Evolutionary conservation across 2,329 filamentous ascomycete species (phyloP), one percentile per base, ranked within the genome.

Genomic region (Kalmusia sp.): DNA sequence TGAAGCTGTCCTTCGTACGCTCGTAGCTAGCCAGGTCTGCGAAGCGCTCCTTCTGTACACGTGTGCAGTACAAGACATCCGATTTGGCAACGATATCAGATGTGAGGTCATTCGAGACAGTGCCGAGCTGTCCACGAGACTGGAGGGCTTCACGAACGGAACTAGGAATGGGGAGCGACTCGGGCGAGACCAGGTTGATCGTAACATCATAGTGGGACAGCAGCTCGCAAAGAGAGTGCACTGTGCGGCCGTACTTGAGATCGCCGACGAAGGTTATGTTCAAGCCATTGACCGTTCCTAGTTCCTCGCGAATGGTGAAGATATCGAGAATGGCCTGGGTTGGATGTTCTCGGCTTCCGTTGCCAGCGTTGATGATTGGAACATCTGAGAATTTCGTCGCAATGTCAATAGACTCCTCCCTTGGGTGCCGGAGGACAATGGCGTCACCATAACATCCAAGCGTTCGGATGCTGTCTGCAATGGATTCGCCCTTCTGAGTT

Each of bases 281-380:
- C 59, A 99, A 82, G 47, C 93, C 93, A 71, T 93, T 93, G 51
- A 98, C 93, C 0, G 93, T 97, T 59, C 95, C 95, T 7, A 98
- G 84, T 77, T 99, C 95, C 77, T 99, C 95, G 63, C 95, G 91
- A 70, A 99, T 99, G 49, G 95, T 98, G 82, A 97, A 99, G 52
- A 99, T 88, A 70, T 99, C 95, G 19, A 99, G 82, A 84, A 99
- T 95, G 0, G 95, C 95, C 78, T 99, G 95, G 0, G 95, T 99
- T 0, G 95, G 95, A 78, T 99, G 95, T 80, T 99, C 95, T 67
- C 91, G 88, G 77, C 90, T 92, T 59, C 95, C 95, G 73, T 99
- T 99, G 45, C 95, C 95, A 61, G 92, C 95, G 73, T 99, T 99
- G 82, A 99, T 93, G 69, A 99, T 87, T 1, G 95, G 95, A 0